phyloP scores from a whole-genome alignment of 768 basidiomycete genomes.

The Lyophyllum decastes region DNA sequence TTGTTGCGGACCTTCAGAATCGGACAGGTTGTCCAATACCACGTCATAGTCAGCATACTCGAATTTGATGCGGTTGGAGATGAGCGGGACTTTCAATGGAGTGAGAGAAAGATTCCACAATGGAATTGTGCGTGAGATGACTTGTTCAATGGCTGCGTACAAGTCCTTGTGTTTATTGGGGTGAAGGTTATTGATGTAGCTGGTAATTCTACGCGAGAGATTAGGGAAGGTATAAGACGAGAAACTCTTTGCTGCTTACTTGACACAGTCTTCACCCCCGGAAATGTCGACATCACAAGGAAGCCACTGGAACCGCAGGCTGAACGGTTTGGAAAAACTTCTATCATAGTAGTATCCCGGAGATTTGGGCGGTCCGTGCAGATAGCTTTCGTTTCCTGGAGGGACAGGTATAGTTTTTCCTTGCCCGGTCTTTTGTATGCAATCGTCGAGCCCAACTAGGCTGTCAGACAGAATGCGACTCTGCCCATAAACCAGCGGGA shows the following conservation, averaged over 20 bases:
- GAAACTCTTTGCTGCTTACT: slow-evolving; percentile 9
- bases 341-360: neutral
- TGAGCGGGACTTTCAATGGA: slow-evolving; percentile 8
- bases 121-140: slow-evolving; percentile 30
- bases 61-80: slow-evolving; percentile 17
- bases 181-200: slow-evolving; percentile 46
- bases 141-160: slow-evolving; percentile 25
- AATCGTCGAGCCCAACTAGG: slow-evolving; percentile 15
- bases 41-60: slow-evolving; percentile 14
- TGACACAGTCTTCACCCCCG: slow-evolving; percentile 12
- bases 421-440: slow-evolving; percentile 14
- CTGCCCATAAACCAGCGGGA: slow-evolving; percentile 32
- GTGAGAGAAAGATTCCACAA: slow-evolving; percentile 30
- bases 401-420: slow-evolving; percentile 11
- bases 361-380: neutral
- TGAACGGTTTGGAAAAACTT: neutral
- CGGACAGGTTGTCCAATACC: slow-evolving; percentile 9
- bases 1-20: slow-evolving; percentile 20
- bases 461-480: slow-evolving; percentile 15
- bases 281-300: slow-evolving; percentile 32
- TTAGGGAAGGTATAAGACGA: neutral
- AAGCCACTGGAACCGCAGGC: slow-evolving; percentile 21
- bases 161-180: slow-evolving; percentile 26
- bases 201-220: slow-evolving; percentile 24
- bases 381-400: neutral